Evolutionary conservation across 306 rosid genomes (phyloP).

Genomic region (Senna siamea): DNA sequence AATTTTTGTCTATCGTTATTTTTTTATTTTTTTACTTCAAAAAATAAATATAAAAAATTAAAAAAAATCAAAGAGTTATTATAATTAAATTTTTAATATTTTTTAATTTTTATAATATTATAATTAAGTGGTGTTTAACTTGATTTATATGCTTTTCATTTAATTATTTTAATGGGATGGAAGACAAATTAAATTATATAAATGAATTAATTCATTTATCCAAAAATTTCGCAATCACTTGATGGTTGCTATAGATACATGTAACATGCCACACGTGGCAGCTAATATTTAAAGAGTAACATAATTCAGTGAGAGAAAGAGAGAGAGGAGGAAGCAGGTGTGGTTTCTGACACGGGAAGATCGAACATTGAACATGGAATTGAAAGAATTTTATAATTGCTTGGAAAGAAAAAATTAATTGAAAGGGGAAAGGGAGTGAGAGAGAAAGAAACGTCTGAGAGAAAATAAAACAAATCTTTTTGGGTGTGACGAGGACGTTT

Average conservation of each 20-base stretch:
- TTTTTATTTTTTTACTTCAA: too few relatives aligned
- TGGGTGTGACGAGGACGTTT: conserved; percentile 68
- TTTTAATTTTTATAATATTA: too few relatives aligned
- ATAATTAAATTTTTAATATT: too few relatives aligned
- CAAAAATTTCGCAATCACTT: background rate
- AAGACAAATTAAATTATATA: background rate
- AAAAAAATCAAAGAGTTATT: too few relatives aligned
- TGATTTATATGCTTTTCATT: too few relatives aligned
- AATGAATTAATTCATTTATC: background rate
- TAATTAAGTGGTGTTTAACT: too few relatives aligned
- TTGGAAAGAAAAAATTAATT: background rate
- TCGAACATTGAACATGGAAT: conserved; percentile 51
- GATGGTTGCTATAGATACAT: background rate
- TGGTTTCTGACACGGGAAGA: conserved; percentile 46
- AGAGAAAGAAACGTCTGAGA: conserved; percentile 30
- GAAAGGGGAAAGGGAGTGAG: too few relatives aligned
- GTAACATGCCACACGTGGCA: conserved; percentile 38
- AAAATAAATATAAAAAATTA: too few relatives aligned
- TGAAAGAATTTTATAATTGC: background rate
- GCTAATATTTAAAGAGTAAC: background rate
- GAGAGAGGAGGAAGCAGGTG: conserved; percentile 16
- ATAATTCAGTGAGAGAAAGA: background rate
- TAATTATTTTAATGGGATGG: too few relatives aligned
- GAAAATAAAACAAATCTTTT: conserved; percentile 53
- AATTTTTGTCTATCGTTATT: too few relatives aligned